Base-by-base conservation (phyloP, 148 eudicot species). In the Rhododendron kiyosumense region DNA sequence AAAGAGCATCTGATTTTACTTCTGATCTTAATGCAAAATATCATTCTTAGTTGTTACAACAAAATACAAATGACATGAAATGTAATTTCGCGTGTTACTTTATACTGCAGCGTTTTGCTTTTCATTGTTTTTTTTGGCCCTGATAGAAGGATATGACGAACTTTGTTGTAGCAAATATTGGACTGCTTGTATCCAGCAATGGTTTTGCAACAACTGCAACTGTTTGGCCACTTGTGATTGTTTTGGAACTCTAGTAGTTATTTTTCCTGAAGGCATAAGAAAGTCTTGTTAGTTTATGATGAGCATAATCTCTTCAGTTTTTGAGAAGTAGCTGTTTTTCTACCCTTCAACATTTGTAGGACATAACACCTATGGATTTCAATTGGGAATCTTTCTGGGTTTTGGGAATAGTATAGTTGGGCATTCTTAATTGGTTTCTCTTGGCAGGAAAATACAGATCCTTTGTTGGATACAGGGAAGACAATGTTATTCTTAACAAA, bases 401-500 rank as follows among this genome's bases (percentile, higher is more conserved):
- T 65, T n/a, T 28, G 14, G 8, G 30, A 26, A 34, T 4, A 0
- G 14, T 32, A 26, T 15, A 41, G 69, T 3, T 67, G 26, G 20
- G 8, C 11, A 18, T 51, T 81, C 17, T 71, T 43, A 74, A 83
- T 84, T 87, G 24, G 45, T 84, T 74, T 82, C 12, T 12, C 20
- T 80, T 89, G 83, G 84, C 92, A 90, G 93, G 91, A 88, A 83
- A 81, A 49, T 28, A 63, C 86, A 36, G 69, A 24, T 78, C 46
- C 87, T 84, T 74, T 73, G 69, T 85, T 90, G 36, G 89, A 87
- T 76, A 88, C 86, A 74, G 92, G 92, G 49, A 75, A 88, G 63
- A 93, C 84, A 63, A n/a, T 94, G 45, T 86, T 80, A 36, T 87
- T 86, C 81, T 89, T 95, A 81, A 86, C 85, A 75, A 92, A 89